Evolutionary conservation across 2,329 filamentous ascomycete genomes (phyloP).

Genomic region (Fusarium sacchari): DNA sequence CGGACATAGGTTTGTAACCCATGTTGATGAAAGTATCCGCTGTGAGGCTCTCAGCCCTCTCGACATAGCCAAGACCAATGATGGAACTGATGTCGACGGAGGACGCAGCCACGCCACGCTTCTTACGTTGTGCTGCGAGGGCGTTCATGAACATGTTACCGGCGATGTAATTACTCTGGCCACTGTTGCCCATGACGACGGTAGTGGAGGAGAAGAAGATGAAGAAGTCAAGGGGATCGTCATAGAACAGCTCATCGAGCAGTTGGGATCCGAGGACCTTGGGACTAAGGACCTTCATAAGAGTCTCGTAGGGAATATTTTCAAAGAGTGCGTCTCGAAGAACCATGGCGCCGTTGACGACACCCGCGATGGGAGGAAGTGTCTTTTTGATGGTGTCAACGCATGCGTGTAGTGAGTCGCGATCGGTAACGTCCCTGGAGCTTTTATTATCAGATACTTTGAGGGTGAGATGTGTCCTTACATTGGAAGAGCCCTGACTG

Average conservation of each 20-base stretch:
- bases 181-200: background rate
- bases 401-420: background rate
- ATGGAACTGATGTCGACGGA: background rate
- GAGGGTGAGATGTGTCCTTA: background rate
- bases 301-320: accelerated
- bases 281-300: accelerated
- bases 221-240: background rate
- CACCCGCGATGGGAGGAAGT: background rate
- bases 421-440: background rate
- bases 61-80: background rate
- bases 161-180: background rate
- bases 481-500: background rate
- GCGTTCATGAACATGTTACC: slow-evolving; percentile 4
- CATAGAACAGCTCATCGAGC: background rate
- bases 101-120: background rate
- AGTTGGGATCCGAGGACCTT: background rate
- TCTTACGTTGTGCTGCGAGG: background rate
- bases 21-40: background rate
- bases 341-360: background rate
- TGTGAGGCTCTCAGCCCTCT: background rate
- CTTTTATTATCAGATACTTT: background rate
- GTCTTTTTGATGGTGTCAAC: background rate
- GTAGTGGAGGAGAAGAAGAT: slow-evolving; percentile 1
- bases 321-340: background rate
- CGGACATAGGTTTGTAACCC: background rate